Percentiles rank a stretch among this genome's conserved stretches.
Conservation (phyloP, 164 flowering plant genomes). For the Buxus sempervirens region DNA sequence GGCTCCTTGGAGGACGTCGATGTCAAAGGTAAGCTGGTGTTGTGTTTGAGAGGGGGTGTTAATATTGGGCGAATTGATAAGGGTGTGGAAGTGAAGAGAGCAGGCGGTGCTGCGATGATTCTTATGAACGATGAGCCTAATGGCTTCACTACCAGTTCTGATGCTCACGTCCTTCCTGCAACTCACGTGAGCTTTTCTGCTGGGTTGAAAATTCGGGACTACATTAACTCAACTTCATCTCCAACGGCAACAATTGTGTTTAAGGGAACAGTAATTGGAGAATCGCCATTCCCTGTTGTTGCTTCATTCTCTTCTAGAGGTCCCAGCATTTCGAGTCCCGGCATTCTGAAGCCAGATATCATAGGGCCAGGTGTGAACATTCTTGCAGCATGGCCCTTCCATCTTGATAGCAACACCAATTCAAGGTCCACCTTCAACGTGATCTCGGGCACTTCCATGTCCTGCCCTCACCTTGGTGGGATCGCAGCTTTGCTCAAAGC, state of each 20-base stretch:
- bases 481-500: conserved; percentile 51
- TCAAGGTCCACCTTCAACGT: conserved; percentile 28
- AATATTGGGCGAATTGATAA: conserved; percentile 23
- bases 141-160: conserved; percentile 32
- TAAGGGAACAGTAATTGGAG: conserved; percentile 45
- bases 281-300: conserved; percentile 32
- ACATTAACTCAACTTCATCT: conserved; percentile 35
- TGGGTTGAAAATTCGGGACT: conserved; percentile 35
- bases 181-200: conserved; percentile 32
- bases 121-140: conserved; percentile 27
- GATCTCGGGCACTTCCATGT: conserved; percentile 57
- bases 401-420: conserved; percentile 19
- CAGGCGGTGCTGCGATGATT: conserved; percentile 60
- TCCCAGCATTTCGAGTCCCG: conserved; percentile 37
- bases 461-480: conserved; percentile 59
- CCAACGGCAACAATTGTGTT: conserved; percentile 38
- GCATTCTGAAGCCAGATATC: conserved; percentile 59
- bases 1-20: conserved; percentile 24
- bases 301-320: conserved; percentile 55
- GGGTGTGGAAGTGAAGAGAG: conserved; percentile 38
- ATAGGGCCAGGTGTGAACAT: conserved; percentile 56
- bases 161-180: conserved; percentile 49
- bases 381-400: conserved; percentile 54
- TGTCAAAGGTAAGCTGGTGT: conserved; percentile 37
- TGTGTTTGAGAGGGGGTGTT: conserved; percentile 35